Base-by-base conservation (phyloP, 1,139 yeast genomes). In the Debaryomycetaceae sp. region DNA sequence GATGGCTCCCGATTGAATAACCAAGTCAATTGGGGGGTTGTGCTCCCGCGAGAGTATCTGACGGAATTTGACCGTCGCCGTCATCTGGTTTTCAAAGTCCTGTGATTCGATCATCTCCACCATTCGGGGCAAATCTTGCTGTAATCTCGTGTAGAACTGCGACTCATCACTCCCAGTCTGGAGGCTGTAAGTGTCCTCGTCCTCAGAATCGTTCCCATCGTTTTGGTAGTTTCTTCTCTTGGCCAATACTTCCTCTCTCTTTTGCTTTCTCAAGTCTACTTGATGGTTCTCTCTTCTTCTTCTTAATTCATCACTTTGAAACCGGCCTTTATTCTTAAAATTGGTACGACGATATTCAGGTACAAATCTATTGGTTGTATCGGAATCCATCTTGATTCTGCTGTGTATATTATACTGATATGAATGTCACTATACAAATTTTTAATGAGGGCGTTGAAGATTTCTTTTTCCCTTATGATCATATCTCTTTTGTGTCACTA, bases 311-410 rank as follows among this genome's bases (percentile, higher is more conserved):
- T 93, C 99, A 50, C 91, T 89, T 62, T 87, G 87, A 66, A 95
- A 95, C 63, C 96, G 83, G 52, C 95, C 91, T 65, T 91, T 88
- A 75, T 93, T 93, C 67, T 95, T 93, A 75, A 88, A 93, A 64
- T 87, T 89, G 42, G 98, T 90, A 69, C 97, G 89, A 69, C 99
- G 89, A 68, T 93, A 95, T 68, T 93, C 99, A 41, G 99, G 98
- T 49, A 93, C 88, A 68, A 88, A 93, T 71, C 93, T 84, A 57
- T 80, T 78, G 46, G 95, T 83, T 42, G 93, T 78, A 59, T 88
- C 93, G 43, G 87, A 71, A 62, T 85, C 91, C 95, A 87, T 87
- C 42, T 38, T 51, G 17, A 33, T 38, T 27, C 31, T 34, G 24
- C 37, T 23, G 17, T 34, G n/a, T 23, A 17, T 14, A 24, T 22